Conservation (phyloP, 208 protist species). For the Herpetomonas samuelpessoai region DNA sequence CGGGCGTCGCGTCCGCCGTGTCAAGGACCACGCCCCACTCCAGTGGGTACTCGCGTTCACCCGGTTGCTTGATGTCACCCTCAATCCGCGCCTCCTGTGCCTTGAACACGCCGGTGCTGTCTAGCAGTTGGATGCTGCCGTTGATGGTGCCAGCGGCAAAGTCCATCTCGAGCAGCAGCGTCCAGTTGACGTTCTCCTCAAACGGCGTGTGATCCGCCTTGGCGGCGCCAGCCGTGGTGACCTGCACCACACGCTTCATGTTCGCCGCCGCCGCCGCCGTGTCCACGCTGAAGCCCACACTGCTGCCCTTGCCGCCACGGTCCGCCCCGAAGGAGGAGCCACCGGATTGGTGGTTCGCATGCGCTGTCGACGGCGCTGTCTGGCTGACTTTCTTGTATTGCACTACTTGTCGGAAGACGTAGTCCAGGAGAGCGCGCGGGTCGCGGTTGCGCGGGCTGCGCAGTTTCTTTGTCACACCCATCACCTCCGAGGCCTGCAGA, state of each 20-base stretch:
- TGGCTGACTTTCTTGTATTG: conserved; percentile 90
- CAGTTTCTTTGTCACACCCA: conserved; percentile 92
- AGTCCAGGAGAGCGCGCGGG: conserved; percentile 88
- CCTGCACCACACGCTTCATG: conserved; percentile 85
- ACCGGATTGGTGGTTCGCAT: conserved; percentile 7
- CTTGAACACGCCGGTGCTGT: conserved; percentile 48
- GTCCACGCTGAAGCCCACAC: conserved; percentile 10
- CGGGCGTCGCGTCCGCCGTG: conserved; percentile 42
- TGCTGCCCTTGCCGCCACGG: conserved; percentile 14
- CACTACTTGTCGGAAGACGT: conserved; percentile 92
- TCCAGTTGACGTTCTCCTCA: conserved; percentile 79
- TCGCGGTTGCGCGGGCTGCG: conserved; percentile 87
- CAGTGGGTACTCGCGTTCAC: conserved; percentile 82
- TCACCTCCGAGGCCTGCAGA: conserved; percentile 90
- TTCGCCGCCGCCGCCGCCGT: conserved; percentile 50
- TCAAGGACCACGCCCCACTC: conserved; percentile 81
- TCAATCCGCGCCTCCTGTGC: conserved; percentile 76
- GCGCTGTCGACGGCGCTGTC: conserved; percentile 12
- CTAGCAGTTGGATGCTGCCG: conserved; percentile 63
- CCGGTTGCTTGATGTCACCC: conserved; percentile 77
- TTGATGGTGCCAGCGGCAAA: conserved; percentile 68
- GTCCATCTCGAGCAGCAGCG: conserved; percentile 65
- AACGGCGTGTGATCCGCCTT: conserved; percentile 74
- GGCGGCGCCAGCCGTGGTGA: conserved; percentile 34
- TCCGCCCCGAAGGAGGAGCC: background rate